Evolutionary conservation across 2,329 filamentous ascomycete species (phyloP), one percentile per base, ranked within the genome.

Genomic region (Aureobasidium sp.): DNA sequence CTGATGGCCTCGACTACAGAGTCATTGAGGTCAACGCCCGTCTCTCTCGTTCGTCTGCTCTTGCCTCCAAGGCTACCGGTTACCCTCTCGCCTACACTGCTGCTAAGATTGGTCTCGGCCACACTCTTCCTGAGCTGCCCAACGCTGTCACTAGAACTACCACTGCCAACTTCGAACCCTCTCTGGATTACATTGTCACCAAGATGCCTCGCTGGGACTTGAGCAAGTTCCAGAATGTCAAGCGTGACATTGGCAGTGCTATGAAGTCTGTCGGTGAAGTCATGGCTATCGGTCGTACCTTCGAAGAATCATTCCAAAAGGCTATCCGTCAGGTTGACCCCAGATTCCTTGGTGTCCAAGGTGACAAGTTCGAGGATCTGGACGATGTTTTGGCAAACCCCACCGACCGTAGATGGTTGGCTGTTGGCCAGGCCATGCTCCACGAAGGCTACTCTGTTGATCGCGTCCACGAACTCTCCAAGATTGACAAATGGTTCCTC

Each of bases 221-320:
- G 72, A 86, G 90, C 81, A 99, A 99, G 81, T 99, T 99, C 82
- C 93, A 97, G 79, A 93, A 97, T 71, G 94, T 99, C 66, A 95
- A 96, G 82, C 89, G 94, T 64, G 90, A 96, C 72, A 97, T 99
- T 72, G 94, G 94, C 68, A 96, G 90, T 72, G 89, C 93, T 64
- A 99, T 99, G 94, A 99, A 97, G 81, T 97, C 92, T 29, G 92
- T 99, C 62, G 94, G 94, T 73, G 94, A 99, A 78, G 94, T 99
- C 64, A 99, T 99, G 94, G 94, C 94, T 66, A 97, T 99, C 70
- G 94, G 94, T 67, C 87, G 94, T 76, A 97, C 94, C 34, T 99
- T 97, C 70, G 94, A 99, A 78, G 94, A 99, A 79, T 96, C 91
- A 16, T 96, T 99, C 81, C 94, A 99, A 77, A 99, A 99, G 81